phyloP scores from a whole-genome alignment of 352 stramenopile species.

The Globisporangium paddicum region DNA sequence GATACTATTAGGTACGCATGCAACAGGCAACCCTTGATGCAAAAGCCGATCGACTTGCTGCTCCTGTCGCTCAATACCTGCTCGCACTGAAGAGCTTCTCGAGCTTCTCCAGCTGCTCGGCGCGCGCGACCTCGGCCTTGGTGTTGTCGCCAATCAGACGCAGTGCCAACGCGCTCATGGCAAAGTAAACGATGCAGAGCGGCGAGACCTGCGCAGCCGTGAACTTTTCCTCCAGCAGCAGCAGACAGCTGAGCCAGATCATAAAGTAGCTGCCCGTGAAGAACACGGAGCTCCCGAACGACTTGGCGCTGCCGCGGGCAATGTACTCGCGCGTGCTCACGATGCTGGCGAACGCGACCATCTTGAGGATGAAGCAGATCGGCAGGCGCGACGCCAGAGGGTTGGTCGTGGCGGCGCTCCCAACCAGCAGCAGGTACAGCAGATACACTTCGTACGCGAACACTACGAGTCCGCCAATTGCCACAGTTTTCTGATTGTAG shows the following conservation, averaged over 20 bases:
- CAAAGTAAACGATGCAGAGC: constrained; percentile 36
- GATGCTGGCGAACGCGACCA: constrained; percentile 31
- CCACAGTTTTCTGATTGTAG: constrained; percentile 26
- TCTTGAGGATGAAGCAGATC: constrained; percentile 35
- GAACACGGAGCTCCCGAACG: constrained; percentile 25
- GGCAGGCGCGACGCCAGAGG: constrained; percentile 8
- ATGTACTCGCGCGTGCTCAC: constrained; percentile 36
- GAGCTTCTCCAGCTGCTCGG: constrained; percentile 53
- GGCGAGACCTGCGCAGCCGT: constrained; percentile 37
- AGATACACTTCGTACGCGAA: constrained; percentile 35
- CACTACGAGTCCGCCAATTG: constrained; percentile 32
- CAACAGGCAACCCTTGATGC: too few species aligned
- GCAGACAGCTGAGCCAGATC: constrained; percentile 27
- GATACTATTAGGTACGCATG: too few species aligned
- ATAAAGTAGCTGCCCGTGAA: constrained; percentile 30
- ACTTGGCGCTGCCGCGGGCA: constrained; percentile 12
- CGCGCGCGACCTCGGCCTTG: constrained; percentile 39
- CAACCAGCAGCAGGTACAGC: constrained; percentile 25
- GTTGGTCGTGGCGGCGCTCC: neutral
- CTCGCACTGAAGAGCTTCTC: constrained; percentile 20
- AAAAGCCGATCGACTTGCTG: too few species aligned
- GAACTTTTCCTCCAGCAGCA: constrained; percentile 25
- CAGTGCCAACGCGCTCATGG: constrained; percentile 19
- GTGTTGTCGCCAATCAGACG: constrained; percentile 47
- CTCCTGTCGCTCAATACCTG: constrained; percentile 4